Conservation (phyloP, 2,329 filamentous ascomycete genomes). For the Diaporthe sp. region DNA sequence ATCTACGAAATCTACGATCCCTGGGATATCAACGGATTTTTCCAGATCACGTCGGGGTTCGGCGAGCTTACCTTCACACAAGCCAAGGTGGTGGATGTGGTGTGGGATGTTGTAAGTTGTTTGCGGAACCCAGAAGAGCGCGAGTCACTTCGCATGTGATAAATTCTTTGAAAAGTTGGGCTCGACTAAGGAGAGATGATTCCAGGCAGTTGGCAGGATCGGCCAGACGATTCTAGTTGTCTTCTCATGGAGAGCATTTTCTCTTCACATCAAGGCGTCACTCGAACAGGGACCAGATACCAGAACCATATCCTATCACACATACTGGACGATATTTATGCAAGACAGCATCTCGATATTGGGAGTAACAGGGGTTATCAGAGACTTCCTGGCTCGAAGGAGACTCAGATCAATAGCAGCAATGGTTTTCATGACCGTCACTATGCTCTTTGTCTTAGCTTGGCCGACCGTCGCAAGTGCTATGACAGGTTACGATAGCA, state of each 20-base stretch:
- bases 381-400: not conserved
- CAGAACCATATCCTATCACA: slow-evolving; percentile 1
- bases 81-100: slow-evolving; percentile 13
- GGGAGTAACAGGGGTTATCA: not conserved
- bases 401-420: not conserved
- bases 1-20: not conserved
- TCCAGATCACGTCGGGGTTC: slow-evolving; percentile 2
- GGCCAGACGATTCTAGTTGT: slow-evolving; percentile 2
- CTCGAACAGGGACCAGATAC: slow-evolving; percentile 1
- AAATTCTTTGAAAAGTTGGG: not conserved
- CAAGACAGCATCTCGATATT: not conserved
- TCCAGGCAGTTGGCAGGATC: not conserved
- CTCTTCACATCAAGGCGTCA: slow-evolving; percentile 10
- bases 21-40: slow-evolving; percentile 5
- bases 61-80: slow-evolving; percentile 1
- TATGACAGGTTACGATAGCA: slow-evolving; percentile 13
- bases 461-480: slow-evolving; percentile 13
- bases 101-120: slow-evolving; percentile 22
- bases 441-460: not conserved
- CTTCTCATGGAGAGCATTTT: slow-evolving; percentile 15
- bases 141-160: not conserved
- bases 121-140: not conserved
- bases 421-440: slow-evolving; percentile 3
- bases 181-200: not conserved
- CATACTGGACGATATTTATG: slow-evolving; percentile 5